A percentile compares a stretch with the other conserved stretches of the same genome.
Evolutionary conservation across 139 green algal species (phyloP).

Genomic region (Spirogloea muscicola): DNA sequence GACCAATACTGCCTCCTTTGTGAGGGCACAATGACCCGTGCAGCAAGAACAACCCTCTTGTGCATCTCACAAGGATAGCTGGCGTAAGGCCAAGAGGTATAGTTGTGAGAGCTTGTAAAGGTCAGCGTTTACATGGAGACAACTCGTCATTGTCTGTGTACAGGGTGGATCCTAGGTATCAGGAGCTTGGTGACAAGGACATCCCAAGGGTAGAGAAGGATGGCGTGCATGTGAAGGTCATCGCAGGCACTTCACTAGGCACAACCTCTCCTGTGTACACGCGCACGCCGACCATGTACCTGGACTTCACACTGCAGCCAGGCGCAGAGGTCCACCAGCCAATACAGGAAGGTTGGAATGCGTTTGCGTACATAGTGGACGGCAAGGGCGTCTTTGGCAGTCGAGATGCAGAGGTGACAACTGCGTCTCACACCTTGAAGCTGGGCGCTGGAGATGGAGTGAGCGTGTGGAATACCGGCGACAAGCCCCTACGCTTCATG

Average conservation of each 20-base stretch:
- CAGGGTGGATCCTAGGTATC: constrained; percentile 35
- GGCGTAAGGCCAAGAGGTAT: not conserved
- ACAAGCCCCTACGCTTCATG: constrained; percentile 24
- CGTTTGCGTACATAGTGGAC: constrained; percentile 36
- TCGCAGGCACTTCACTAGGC: constrained; percentile 44
- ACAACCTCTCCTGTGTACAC: constrained; percentile 44
- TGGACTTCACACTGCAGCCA: constrained; percentile 43
- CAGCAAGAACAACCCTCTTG: too few relatives aligned
- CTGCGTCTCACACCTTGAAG: constrained; percentile 37
- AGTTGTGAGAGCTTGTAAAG: too few relatives aligned
- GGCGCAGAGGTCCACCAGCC: constrained; percentile 17
- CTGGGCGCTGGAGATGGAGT: constrained; percentile 34
- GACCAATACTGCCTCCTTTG: too few relatives aligned
- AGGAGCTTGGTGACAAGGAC: constrained; percentile 43
- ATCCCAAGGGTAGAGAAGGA: constrained; percentile 44
- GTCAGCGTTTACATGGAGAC: not conserved
- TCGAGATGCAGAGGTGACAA: not conserved
- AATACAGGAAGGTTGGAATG: constrained; percentile 41
- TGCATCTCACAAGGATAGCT: not conserved
- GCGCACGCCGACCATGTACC: constrained; percentile 46
- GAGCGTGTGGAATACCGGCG: constrained; percentile 38
- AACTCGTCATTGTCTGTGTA: not conserved
- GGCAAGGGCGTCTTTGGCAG: constrained; percentile 21
- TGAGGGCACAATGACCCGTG: too few relatives aligned
- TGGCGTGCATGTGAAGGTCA: constrained; percentile 41